Conservation (phyloP, 1,284 basidiomycete species). For the Ustilago vetiveriae region DNA sequence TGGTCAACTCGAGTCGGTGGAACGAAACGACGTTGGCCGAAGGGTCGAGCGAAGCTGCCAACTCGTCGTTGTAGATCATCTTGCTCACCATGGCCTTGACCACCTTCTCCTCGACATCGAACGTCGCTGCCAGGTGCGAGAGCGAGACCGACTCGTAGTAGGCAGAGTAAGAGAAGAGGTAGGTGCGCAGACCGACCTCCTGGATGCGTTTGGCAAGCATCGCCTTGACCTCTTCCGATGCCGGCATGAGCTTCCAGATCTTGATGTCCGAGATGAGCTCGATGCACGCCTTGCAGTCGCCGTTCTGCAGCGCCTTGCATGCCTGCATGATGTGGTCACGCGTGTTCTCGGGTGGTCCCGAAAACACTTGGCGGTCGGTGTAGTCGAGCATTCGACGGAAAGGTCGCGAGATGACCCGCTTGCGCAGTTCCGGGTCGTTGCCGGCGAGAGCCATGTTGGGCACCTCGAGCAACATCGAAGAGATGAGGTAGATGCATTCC, state of each 20-base stretch:
- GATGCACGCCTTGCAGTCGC: conserved; percentile 94
- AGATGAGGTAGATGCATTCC: conserved; percentile 96
- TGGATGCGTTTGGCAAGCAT: conserved; percentile 98
- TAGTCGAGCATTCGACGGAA: conserved; percentile 96
- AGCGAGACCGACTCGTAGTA: conserved; percentile 93
- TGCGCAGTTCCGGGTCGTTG: conserved; percentile 80
- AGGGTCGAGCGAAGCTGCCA: conserved; percentile 89
- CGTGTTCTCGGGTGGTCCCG: conserved; percentile 97
- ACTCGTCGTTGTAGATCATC: conserved; percentile 99
- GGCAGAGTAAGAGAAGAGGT: conserved; percentile 96
- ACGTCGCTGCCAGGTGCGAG: conserved; percentile 84
- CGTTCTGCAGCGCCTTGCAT: conserved; percentile 92
- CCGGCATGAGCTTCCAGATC: conserved; percentile 94
- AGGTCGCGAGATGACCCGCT: conserved; percentile 88
- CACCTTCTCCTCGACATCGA: conserved; percentile 80
- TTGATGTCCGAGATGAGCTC: conserved; percentile 95
- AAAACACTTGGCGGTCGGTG: conserved; percentile 96
- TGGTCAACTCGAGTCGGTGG: conserved; percentile 85
- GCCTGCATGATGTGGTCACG: conserved; percentile 99
- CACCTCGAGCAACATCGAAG: conserved; percentile 98
- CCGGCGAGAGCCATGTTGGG: conserved; percentile 92
- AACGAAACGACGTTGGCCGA: conserved; percentile 83
- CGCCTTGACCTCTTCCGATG: conserved; percentile 85
- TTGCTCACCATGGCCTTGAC: conserved; percentile 93
- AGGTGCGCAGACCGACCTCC: conserved; percentile 95